phyloP scores from a whole-genome alignment of 306 rosid genomes.

The Trichosanthes cucumerina region DNA sequence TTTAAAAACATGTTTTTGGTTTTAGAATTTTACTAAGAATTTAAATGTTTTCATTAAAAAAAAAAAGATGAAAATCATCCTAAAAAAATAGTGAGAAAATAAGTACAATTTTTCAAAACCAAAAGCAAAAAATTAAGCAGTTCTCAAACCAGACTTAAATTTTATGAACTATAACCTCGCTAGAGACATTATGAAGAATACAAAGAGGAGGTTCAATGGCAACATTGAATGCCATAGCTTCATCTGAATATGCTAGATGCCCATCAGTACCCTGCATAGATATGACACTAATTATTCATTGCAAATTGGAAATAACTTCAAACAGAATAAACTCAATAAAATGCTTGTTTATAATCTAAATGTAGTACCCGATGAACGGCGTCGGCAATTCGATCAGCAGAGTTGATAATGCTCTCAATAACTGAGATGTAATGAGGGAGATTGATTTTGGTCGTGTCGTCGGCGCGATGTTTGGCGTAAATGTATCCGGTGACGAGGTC shows the following conservation, averaged over 20 bases:
- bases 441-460: not conserved
- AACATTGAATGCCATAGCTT: not conserved
- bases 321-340: not conserved
- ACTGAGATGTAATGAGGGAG: not conserved
- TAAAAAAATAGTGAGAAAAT: too few relatives aligned
- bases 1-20: too few relatives aligned
- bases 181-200: not conserved
- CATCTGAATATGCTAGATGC: not conserved
- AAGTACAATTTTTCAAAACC: not conserved
- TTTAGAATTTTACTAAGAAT: too few relatives aligned
- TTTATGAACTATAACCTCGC: not conserved
- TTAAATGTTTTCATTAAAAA: too few relatives aligned
- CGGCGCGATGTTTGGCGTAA: constrained; percentile 4
- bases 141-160: not conserved
- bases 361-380: not conserved
- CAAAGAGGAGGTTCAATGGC: not conserved
- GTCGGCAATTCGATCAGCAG: not conserved
- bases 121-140: too few relatives aligned
- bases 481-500: not conserved
- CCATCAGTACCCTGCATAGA: not conserved
- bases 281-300: not conserved
- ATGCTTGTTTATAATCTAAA: not conserved
- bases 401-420: not conserved
- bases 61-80: too few relatives aligned
- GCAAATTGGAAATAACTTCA: not conserved